Evolutionary conservation across 176 grass and related monocot genomes (phyloP).

Genomic region (Carex cristatella): DNA sequence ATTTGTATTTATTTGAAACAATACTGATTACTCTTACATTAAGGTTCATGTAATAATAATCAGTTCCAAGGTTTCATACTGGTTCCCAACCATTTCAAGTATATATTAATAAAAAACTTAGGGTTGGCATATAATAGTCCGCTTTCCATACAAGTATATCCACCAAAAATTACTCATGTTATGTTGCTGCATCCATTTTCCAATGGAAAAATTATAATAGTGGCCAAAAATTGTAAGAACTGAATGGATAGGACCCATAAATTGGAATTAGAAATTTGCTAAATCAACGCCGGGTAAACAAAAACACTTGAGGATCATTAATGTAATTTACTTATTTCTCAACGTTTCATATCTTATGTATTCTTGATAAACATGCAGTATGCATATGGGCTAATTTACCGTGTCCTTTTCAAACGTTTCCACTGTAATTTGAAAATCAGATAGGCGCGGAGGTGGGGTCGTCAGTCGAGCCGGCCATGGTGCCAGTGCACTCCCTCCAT

Average conservation of each 20-base stretch:
- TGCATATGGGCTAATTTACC: conserved; percentile 40
- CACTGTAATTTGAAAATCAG: conserved; percentile 69
- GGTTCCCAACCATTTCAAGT: not conserved
- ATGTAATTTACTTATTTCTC: not conserved
- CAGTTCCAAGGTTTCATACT: not conserved
- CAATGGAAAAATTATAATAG: not conserved
- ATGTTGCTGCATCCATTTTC: not conserved
- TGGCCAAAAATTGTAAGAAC: not conserved
- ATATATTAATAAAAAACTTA: not conserved
- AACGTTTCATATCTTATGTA: not conserved
- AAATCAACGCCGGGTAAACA: not conserved
- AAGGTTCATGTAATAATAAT: too few relatives aligned
- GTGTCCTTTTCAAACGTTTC: conserved; percentile 87
- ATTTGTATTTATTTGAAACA: not conserved
- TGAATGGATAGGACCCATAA: not conserved
- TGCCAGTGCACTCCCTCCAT: conserved; percentile 73
- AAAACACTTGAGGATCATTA: not conserved
- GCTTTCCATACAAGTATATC: not conserved
- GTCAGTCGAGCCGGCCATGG: conserved; percentile 94
- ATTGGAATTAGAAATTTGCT: not conserved
- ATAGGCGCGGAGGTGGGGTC: conserved; percentile 75
- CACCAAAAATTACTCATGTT: conserved; percentile 1
- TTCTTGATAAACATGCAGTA: not conserved
- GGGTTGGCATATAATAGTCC: not conserved
- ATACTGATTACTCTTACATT: too few relatives aligned